These are phyloP conservation scores for Colletotrichum ledebouriae DNA, from an alignment of 2,329 filamentous ascomycete species.

Conservation along the genomic window DNA sequence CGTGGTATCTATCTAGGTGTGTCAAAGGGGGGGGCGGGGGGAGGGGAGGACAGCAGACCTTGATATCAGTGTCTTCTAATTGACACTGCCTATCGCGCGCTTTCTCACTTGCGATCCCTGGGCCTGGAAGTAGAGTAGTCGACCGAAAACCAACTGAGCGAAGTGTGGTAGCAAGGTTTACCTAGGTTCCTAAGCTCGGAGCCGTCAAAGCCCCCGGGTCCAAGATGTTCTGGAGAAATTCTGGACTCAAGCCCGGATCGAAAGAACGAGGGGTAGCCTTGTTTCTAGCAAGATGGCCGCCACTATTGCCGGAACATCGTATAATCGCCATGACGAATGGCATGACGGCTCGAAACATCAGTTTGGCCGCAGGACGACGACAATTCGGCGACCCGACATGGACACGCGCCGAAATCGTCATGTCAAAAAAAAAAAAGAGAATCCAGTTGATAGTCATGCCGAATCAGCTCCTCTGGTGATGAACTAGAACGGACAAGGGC, in stretches of 20 bases:
- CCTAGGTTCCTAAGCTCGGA: conserved; percentile 23
- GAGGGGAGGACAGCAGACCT: conserved; percentile 17
- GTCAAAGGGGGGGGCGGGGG: neutral
- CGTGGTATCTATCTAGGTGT: conserved; percentile 18
- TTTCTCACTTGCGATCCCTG: conserved; percentile 10
- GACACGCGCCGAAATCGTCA: conserved; percentile 17
- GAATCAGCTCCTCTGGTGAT: conserved; percentile 5
- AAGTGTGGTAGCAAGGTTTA: conserved; percentile 22
- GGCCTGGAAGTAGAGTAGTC: conserved; percentile 8
- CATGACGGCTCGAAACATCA: conserved; percentile 39
- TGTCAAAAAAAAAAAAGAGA: conserved; percentile 10
- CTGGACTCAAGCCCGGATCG: conserved; percentile 16
- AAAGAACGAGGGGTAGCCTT: conserved; percentile 32
- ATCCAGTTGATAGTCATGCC: conserved; percentile 9
- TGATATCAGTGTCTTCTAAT: conserved; percentile 22
- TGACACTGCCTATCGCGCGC: conserved; percentile 10
- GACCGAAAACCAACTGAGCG: conserved; percentile 26
- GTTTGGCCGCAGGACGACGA: conserved; percentile 22
- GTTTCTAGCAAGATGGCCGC: conserved; percentile 16
- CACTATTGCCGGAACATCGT: conserved; percentile 25
- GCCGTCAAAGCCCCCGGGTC: conserved; percentile 25
- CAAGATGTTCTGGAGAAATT: conserved; percentile 32
- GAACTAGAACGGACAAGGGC: conserved; percentile 1
- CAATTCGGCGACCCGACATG: conserved; percentile 20
- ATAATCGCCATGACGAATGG: conserved; percentile 31